These are phyloP conservation scores for Ajuga chamaepitys DNA, from an alignment of 257 asterid genomes.

Conservation along the genomic window DNA sequence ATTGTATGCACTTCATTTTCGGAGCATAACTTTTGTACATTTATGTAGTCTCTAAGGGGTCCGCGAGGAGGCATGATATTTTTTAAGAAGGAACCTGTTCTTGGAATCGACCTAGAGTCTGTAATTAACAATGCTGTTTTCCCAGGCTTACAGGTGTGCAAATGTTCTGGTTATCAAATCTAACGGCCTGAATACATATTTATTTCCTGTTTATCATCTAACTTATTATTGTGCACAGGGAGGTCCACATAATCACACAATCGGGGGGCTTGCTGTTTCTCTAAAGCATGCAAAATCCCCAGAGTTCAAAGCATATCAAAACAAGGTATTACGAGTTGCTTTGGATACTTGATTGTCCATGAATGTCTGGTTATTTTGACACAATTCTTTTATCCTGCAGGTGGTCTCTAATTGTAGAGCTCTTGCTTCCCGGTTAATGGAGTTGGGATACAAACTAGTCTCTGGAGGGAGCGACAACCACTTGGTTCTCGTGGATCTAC, in stretches of 20 bases:
- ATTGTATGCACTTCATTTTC: background rate
- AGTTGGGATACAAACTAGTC: slow-evolving; percentile 81
- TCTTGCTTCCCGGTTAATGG: slow-evolving; percentile 61
- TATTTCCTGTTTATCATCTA: background rate
- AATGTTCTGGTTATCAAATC: background rate
- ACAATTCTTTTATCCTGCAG: slow-evolving; percentile 19
- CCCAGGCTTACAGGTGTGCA: slow-evolving; percentile 84
- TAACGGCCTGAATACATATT: background rate
- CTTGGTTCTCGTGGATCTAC: slow-evolving; percentile 93
- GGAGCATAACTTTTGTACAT: slow-evolving; percentile 13
- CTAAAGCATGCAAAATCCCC: slow-evolving; percentile 76
- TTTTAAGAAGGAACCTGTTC: slow-evolving; percentile 83
- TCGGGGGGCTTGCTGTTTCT: slow-evolving; percentile 83
- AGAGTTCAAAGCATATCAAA: slow-evolving; percentile 75
- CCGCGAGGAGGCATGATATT: slow-evolving; percentile 99
- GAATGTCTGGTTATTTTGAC: slow-evolving; percentile 14
- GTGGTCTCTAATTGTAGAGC: slow-evolving; percentile 88
- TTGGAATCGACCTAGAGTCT: slow-evolving; percentile 76
- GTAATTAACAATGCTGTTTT: slow-evolving; percentile 88
- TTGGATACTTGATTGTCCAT: background rate
- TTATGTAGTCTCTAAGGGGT: slow-evolving; percentile 84
- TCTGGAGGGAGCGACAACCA: slow-evolving; percentile 99
- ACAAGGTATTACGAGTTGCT: slow-evolving; percentile 39
- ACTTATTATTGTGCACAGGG: slow-evolving; percentile 42
- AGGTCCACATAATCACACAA: slow-evolving; percentile 94